Conservation (phyloP, 306 rosid species). For the Hippophae gyantsensis region DNA sequence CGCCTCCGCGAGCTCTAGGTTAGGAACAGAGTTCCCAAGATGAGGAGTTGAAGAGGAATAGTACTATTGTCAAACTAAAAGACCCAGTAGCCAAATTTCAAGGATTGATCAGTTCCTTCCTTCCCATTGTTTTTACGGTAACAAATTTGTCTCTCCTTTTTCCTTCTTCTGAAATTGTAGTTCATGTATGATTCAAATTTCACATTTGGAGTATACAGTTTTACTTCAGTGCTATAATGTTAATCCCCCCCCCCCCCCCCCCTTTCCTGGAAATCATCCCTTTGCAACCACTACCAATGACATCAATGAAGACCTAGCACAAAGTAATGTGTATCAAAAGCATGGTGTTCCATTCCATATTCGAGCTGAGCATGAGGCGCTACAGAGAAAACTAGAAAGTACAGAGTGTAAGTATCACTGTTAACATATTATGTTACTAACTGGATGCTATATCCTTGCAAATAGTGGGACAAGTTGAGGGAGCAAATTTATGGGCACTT, state of each 20-base stretch:
- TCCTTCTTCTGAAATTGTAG: not conserved
- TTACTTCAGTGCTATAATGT: too few species aligned
- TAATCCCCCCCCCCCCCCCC: too few species aligned
- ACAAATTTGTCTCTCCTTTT: not conserved
- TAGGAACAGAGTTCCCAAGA: slow-evolving; percentile 13
- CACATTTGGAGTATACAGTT: too few species aligned
- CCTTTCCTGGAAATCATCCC: slow-evolving; percentile 62
- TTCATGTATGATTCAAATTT: not conserved
- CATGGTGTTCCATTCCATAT: slow-evolving; percentile 88
- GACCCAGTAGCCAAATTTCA: slow-evolving; percentile 24
- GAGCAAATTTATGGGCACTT: too few species aligned
- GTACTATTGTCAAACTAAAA: slow-evolving; percentile 8
- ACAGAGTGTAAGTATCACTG: slow-evolving; percentile 48
- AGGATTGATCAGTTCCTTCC: slow-evolving; percentile 22
- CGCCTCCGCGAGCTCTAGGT: slow-evolving; percentile 16
- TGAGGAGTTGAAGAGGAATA: slow-evolving; percentile 12
- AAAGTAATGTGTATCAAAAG: slow-evolving; percentile 74
- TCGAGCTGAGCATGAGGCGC: slow-evolving; percentile 88
- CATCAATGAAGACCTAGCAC: slow-evolving; percentile 79
- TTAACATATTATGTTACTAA: not conserved
- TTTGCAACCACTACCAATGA: slow-evolving; percentile 82
- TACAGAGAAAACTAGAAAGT: slow-evolving; percentile 72
- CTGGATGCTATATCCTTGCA: not conserved
- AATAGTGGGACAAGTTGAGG: too few species aligned
- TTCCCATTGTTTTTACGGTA: slow-evolving; percentile 33